Evolutionary conservation across 768 basidiomycete species (phyloP).

Genomic region (Russula compacta): DNA sequence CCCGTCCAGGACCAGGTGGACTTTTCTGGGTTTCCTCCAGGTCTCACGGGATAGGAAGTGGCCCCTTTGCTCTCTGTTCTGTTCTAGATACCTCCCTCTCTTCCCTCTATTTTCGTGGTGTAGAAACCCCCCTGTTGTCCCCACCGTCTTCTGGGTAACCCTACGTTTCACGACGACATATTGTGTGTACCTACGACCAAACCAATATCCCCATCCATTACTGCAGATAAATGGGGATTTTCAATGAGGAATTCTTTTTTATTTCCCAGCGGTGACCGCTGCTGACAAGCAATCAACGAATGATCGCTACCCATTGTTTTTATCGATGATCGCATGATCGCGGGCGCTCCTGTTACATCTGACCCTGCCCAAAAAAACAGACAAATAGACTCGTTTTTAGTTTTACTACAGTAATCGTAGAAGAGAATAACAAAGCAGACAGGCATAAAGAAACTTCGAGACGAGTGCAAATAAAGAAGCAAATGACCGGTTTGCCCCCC

Average conservation of each 20-base stretch:
- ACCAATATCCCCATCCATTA: background rate
- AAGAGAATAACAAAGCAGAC: background rate
- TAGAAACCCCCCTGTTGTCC: background rate
- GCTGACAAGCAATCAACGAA: background rate
- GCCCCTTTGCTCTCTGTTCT: background rate
- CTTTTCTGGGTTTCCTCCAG: slow-evolving; percentile 81
- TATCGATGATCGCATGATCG: background rate
- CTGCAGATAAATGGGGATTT: background rate
- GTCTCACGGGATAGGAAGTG: slow-evolving; percentile 41
- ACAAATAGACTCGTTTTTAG: background rate
- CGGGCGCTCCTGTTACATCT: background rate
- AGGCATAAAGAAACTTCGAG: background rate
- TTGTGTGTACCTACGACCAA: background rate
- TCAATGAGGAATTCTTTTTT: background rate
- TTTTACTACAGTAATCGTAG: slow-evolving; percentile 6
- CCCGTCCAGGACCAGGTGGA: slow-evolving; percentile 87
- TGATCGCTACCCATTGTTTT: background rate
- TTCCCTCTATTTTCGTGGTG: background rate
- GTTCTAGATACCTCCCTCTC: background rate
- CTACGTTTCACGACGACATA: background rate
- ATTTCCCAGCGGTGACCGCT: background rate
- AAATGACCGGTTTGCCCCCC: background rate
- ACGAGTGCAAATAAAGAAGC: background rate
- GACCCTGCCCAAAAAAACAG: background rate
- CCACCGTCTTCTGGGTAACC: background rate